Percentiles rank a stretch among this genome's conserved stretches.
Conservation (phyloP, 305 asterid species). For the Fraxinus velutina region DNA sequence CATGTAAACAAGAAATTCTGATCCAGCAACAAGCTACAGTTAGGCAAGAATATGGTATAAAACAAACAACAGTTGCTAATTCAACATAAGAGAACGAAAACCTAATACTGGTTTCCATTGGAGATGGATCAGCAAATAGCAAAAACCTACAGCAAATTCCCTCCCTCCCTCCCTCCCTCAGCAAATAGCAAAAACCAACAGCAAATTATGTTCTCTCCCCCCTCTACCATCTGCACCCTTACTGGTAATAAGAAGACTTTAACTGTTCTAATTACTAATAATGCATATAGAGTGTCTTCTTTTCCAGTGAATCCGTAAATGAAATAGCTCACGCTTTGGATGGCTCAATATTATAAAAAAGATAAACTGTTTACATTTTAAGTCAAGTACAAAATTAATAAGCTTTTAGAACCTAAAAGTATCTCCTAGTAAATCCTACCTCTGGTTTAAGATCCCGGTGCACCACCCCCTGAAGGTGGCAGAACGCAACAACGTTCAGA, state of each 20-base stretch:
- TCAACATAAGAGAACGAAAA: background rate
- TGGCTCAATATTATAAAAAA: background rate
- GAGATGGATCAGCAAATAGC: background rate
- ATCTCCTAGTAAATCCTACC: slow-evolving; percentile 34
- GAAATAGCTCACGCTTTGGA: background rate
- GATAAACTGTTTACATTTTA: background rate
- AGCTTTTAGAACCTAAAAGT: slow-evolving; percentile 8
- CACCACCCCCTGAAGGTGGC: slow-evolving; percentile 87
- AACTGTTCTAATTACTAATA: background rate
- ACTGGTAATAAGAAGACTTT: background rate
- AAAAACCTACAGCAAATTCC: background rate
- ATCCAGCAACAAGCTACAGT: slow-evolving; percentile 32
- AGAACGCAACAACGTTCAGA: slow-evolving; percentile 64
- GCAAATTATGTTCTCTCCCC: background rate
- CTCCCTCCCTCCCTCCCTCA: background rate
- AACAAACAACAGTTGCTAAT: slow-evolving; percentile 6
- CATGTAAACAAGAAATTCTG: slow-evolving; percentile 73
- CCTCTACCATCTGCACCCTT: background rate
- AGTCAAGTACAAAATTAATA: background rate
- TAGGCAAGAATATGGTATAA: slow-evolving; percentile 19
- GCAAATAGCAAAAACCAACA: background rate
- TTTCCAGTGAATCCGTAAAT: background rate
- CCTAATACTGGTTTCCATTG: background rate
- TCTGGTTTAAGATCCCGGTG: slow-evolving; percentile 90
- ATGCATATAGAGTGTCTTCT: background rate